Base-by-base conservation (phyloP, 257 asterid species). In the Apocynum venetum region DNA sequence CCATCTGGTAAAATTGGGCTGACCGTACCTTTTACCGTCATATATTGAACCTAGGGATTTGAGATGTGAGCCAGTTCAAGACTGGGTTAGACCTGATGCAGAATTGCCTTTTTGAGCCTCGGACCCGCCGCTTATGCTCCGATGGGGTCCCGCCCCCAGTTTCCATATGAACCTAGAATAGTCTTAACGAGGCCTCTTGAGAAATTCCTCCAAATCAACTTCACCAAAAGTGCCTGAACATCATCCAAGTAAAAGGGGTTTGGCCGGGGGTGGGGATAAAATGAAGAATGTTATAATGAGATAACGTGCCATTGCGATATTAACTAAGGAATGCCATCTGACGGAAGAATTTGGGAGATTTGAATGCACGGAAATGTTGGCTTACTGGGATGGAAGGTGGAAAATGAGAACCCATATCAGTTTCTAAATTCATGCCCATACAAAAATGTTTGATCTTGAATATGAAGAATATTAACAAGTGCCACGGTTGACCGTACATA, bases 1-100 rank as follows among this genome's bases (percentile, higher is more conserved):
- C 60, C 25, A 43, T 64, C 71, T 46, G 87, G 83, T 66, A 78
- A 76, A 81, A 74, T n/a, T 6, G 57, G 43, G 48, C 31, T 14
- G 63, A 36, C 36, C 67, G 4, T 79, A 63, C 53, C 46, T 36
- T 43, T 47, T 6, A 36, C 41, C 60, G 6, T 31, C 36, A 15
- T 11, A 59, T 36, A 67, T 44, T 44, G 81, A 20, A 80, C 41
- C 67, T 20, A 43, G 66, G 71, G 43, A 49, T 25, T 25, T 25
- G 31, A 25, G 31, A 25, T 25, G 31, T 25, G 31, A 25, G 31
- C 31, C 31, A 25, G 31, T 25, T 25, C 31, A 25, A 25, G 31
- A 25, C 31, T 25, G 31, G 31, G 31, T 25, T 25, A 25, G 31
- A 25, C 31, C 41, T 57, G 20, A 44, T 41, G 68, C 57, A 47